Conservation (phyloP, 495 filamentous ascomycete genomes). For the Jackrogersella multiformis region DNA sequence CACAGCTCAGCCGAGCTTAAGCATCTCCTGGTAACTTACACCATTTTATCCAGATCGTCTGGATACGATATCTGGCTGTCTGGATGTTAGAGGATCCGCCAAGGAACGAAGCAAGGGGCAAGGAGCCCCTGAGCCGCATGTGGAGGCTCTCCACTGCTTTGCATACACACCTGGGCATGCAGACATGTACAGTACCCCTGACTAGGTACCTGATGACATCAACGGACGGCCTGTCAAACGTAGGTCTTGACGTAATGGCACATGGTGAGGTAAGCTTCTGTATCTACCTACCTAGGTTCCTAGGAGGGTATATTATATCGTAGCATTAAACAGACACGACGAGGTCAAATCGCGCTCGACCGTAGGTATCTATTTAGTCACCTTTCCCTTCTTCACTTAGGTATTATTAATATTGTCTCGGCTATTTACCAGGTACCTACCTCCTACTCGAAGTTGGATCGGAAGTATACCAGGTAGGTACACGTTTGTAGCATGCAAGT, state of each 20-base stretch:
- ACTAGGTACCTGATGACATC: slow-evolving; percentile 32
- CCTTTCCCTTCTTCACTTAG: no score
- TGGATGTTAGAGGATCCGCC: neutral
- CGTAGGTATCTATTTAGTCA: no score
- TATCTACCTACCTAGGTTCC: neutral
- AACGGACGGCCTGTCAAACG: slow-evolving; percentile 13
- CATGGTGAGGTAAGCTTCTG: neutral
- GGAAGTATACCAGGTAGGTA: neutral
- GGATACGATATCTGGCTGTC: neutral
- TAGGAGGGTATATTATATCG: no score
- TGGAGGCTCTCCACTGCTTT: slow-evolving; percentile 14
- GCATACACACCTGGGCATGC: no score
- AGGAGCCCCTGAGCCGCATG: slow-evolving; percentile 12
- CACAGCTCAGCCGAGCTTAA: neutral
- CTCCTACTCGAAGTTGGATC: neutral
- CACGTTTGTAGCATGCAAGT: neutral
- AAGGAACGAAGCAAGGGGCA: neutral
- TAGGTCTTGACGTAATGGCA: slow-evolving; percentile 31
- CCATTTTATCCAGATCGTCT: no score
- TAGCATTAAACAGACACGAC: no score
- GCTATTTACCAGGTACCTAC: no score
- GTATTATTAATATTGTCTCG: no score
- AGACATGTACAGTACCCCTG: no score
- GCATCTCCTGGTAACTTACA: neutral
- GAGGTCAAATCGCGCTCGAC: no score